Evolutionary conservation across 108 stramenopile species (phyloP).

Genomic region (Seminavis robusta): DNA sequence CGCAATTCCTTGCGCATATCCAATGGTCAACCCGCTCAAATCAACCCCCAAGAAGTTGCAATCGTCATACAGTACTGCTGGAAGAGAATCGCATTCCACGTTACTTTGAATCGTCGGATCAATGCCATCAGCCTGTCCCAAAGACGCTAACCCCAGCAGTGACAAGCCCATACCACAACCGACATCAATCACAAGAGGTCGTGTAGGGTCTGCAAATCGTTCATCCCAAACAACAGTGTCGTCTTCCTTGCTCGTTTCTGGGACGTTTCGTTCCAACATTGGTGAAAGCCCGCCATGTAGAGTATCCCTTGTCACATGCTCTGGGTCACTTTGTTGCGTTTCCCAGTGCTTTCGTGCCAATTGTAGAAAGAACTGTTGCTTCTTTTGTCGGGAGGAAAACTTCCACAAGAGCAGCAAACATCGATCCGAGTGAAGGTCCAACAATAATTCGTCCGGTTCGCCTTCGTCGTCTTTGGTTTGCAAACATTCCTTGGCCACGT

Average conservation of each 20-base stretch:
- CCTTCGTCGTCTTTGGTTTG: background rate
- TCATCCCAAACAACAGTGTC: constrained; percentile 32
- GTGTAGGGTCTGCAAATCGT: constrained; percentile 42
- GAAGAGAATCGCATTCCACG: no score
- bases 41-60: constrained; percentile 78
- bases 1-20: constrained; percentile 51
- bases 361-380: constrained; percentile 47
- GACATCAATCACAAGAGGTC: constrained; percentile 72
- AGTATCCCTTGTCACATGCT: background rate
- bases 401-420: constrained; percentile 58
- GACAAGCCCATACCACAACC: constrained; percentile 81
- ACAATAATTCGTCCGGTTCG: background rate
- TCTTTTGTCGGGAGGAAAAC: constrained; percentile 62
- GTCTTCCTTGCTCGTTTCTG: background rate
- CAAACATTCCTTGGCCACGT: background rate
- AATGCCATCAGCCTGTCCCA: no score
- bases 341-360: constrained; percentile 47
- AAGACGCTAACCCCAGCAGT: constrained; percentile 52
- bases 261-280: background rate
- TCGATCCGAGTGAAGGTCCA: constrained; percentile 56
- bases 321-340: constrained; percentile 6
- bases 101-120: no score
- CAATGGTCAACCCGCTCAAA: constrained; percentile 51
- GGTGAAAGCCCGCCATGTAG: background rate
- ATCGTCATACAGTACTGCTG: no score